Evolutionary conservation across 108 stramenopile genomes (phyloP).

Genomic region (Bacterosira constricta): DNA sequence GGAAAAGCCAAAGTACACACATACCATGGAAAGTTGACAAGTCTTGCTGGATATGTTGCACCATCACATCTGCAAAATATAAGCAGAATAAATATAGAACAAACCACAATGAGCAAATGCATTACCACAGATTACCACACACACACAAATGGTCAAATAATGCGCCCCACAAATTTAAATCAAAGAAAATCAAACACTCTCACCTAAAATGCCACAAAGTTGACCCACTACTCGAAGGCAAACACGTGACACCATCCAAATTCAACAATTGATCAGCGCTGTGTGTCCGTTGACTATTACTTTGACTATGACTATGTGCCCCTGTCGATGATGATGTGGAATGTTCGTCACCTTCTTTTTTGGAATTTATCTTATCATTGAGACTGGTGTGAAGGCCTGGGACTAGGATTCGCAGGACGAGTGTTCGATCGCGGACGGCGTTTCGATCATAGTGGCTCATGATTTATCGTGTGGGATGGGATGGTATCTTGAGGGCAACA

Average conservation of each 20-base stretch:
- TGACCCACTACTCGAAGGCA: slow-evolving; percentile 46
- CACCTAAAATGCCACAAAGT: slow-evolving; percentile 83
- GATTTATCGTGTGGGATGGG: too few relatives aligned
- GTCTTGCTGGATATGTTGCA: slow-evolving; percentile 87
- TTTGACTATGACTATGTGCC: too few relatives aligned
- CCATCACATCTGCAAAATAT: slow-evolving; percentile 65
- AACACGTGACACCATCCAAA: slow-evolving; percentile 79
- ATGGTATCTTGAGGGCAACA: too few relatives aligned
- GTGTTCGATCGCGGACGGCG: slow-evolving; percentile 3
- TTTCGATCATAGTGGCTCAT: background rate
- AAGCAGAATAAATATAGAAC: background rate
- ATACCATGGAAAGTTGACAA: slow-evolving; percentile 91
- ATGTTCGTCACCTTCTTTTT: slow-evolving; percentile 37
- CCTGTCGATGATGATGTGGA: slow-evolving; percentile 2
- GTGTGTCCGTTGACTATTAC: too few relatives aligned
- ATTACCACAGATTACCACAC: background rate
- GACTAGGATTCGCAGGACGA: slow-evolving; percentile 71
- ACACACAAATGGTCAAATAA: background rate
- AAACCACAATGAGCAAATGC: slow-evolving; percentile 1
- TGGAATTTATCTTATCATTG: slow-evolving; percentile 73
- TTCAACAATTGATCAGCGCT: slow-evolving; percentile 57
- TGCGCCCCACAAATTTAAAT: background rate
- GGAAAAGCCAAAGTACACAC: background rate
- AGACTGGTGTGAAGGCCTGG: slow-evolving; percentile 70
- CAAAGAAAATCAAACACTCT: background rate